Conservation (phyloP, 1,284 basidiomycete species). For the Cutaneotrichosporon daszewskae region DNA sequence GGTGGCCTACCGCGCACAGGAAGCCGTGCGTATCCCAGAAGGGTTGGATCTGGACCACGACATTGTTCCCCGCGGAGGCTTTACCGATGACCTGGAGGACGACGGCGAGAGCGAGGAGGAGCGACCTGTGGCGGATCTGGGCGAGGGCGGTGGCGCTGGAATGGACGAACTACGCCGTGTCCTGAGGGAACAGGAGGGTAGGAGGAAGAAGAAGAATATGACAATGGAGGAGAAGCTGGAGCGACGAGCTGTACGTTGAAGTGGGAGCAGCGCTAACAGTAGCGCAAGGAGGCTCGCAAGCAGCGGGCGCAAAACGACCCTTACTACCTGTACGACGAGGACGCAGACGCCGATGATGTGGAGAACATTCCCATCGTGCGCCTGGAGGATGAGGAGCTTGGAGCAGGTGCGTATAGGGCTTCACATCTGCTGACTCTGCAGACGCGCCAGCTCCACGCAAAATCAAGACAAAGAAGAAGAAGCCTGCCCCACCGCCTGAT, state of each 20-base stretch:
- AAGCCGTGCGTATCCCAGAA: slow-evolving; percentile 70
- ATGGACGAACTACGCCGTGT: slow-evolving; percentile 48
- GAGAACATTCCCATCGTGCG: slow-evolving; percentile 79
- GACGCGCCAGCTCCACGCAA: slow-evolving; percentile 33
- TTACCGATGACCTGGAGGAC: slow-evolving; percentile 15
- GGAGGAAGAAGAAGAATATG: slow-evolving; percentile 32
- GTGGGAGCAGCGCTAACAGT: not conserved
- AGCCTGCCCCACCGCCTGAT: slow-evolving; percentile 29
- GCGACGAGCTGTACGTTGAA: slow-evolving; percentile 36
- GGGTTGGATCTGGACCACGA: slow-evolving; percentile 78
- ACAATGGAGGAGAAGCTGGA: slow-evolving; percentile 42
- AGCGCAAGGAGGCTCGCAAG: slow-evolving; percentile 68
- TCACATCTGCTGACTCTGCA: slow-evolving; percentile 41
- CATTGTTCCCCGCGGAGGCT: slow-evolving; percentile 60
- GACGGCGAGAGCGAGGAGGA: slow-evolving; percentile 38
- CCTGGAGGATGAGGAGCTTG: slow-evolving; percentile 53
- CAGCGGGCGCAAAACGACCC: slow-evolving; percentile 75
- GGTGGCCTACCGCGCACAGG: slow-evolving; percentile 73
- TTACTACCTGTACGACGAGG: slow-evolving; percentile 69
- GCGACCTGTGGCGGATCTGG: slow-evolving; percentile 31
- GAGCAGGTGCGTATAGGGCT: slow-evolving; percentile 32
- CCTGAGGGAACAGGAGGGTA: slow-evolving; percentile 45
- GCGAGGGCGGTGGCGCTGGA: slow-evolving; percentile 39
- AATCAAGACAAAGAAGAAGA: slow-evolving; percentile 12
- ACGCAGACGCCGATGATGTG: slow-evolving; percentile 63